phyloP scores from a whole-genome alignment of 345 rosid genomes.

The Boechera retrofracta region DNA sequence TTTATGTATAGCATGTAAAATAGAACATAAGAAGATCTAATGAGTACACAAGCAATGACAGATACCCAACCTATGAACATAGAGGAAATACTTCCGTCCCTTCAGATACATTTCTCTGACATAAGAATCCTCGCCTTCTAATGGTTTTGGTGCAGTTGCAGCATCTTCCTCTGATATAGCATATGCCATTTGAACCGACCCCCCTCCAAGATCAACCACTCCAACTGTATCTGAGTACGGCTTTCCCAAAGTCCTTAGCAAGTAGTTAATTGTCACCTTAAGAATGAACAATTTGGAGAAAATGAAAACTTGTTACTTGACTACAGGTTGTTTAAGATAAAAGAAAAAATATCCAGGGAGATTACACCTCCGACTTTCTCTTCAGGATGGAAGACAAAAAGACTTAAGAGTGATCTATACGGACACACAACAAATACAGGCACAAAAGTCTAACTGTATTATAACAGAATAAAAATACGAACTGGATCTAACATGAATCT shows the following conservation, averaged over 20 bases:
- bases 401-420: not conserved
- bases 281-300: slow-evolving; percentile 19
- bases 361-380: not conserved
- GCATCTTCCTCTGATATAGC: slow-evolving; percentile 86
- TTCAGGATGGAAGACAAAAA: not conserved
- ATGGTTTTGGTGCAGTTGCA: slow-evolving; percentile 68
- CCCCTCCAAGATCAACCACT: slow-evolving; percentile 99
- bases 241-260: slow-evolving; percentile 77
- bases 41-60: slow-evolving; percentile 20
- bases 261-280: slow-evolving; percentile 95
- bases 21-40: not conserved
- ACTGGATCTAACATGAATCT: not conserved
- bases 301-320: slow-evolving; percentile 10
- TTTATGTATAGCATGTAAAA: not conserved
- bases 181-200: slow-evolving; percentile 99
- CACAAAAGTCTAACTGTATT: not conserved
- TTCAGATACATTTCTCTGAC: slow-evolving; percentile 82
- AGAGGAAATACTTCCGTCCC: slow-evolving; percentile 82
- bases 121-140: slow-evolving; percentile 76
- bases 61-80: slow-evolving; percentile 83
- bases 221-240: slow-evolving; percentile 84
- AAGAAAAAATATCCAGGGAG: not conserved
- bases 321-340: not conserved
- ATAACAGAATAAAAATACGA: not conserved
- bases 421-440: slow-evolving; percentile 3